Evolutionary conservation across 2,329 filamentous ascomycete species (phyloP).

Genomic region (Rosellinia necatrix): DNA sequence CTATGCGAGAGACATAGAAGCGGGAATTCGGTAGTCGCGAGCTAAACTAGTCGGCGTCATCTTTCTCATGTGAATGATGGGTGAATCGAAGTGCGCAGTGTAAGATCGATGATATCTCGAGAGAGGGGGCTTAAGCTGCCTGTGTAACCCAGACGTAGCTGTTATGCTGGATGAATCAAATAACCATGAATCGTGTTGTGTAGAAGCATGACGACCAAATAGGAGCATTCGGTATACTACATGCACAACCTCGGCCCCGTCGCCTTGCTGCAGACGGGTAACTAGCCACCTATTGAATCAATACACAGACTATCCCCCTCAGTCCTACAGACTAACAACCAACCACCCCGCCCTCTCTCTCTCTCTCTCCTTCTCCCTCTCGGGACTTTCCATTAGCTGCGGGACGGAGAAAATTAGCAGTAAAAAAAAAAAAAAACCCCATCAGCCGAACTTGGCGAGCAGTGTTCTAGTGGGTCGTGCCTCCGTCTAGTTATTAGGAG

Average conservation of each 20-base stretch:
- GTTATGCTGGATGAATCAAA: not conserved
- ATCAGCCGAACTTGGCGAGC: not conserved
- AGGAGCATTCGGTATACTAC: conserved; percentile 1
- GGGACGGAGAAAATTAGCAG: too few species aligned
- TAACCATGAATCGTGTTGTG: conserved; percentile 1
- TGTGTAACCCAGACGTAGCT: not conserved
- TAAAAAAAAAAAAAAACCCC: not conserved
- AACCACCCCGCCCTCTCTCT: too few species aligned
- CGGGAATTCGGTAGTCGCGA: not conserved
- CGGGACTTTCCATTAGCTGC: too few species aligned
- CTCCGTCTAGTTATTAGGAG: not conserved
- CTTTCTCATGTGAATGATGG: not conserved
- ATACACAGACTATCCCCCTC: not conserved
- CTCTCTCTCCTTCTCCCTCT: too few species aligned
- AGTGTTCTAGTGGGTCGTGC: not conserved
- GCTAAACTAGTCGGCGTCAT: not conserved
- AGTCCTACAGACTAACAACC: too few species aligned
- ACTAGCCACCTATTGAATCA: not conserved
- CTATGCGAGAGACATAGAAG: not conserved
- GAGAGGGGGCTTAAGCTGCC: not conserved
- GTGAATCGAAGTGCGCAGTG: too few species aligned
- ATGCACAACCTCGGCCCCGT: conserved; percentile 11
- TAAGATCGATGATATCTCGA: not conserved
- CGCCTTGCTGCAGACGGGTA: conserved; percentile 7
- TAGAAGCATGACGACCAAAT: not conserved